Base-by-base conservation (phyloP, 208 protist genomes). In the Strigomonas culicis region DNA sequence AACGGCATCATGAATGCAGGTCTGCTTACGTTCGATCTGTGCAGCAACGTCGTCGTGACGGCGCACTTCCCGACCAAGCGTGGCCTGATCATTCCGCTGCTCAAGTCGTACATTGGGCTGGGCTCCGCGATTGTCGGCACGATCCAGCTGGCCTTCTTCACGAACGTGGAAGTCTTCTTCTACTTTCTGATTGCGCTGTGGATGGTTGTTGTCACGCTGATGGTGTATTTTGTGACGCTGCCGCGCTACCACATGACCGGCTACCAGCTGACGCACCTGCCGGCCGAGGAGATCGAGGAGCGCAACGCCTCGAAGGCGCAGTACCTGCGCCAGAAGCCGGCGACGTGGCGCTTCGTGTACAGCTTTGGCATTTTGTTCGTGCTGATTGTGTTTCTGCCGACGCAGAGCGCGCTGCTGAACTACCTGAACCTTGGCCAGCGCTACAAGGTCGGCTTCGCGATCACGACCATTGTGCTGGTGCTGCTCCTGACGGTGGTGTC, bases 81-180 rank as follows among this genome's bases (percentile, higher is more conserved):
- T 13, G 82, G 82, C 11, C 39, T 72, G 19, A 76, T 83, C 21
- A 70, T 79, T 15, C 75, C 76, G 39, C 59, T 89, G 46, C 74
- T 82, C 52, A 89, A 89, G 69, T 79, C 73, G 15, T 80, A 84
- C 69, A 66, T 73, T 15, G 82, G 82, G n/a, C 74, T 89, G 53
- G 82, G 82, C 39, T 82, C 74, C 13, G 73, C 78, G 8, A 59
- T 88, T 25, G 28, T 87, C n/a, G 85, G 66, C 10, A 69, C 70
- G 4, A 73, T 88, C 53, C 63, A 75, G 41, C 59, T 79, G 15
- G 85, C 67, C n/a, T 88, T 87, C 67, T 91, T 91, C 58, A 3
- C 11, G 21, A 41, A 61, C 22, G 49, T 59, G 3, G 51, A 32
- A 7, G 36, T 67, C 58, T 84, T 80, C 67, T 88, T 88, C 61